Evolutionary conservation across 2,329 filamentous ascomycete genomes (phyloP).

Genomic region (Orbilia ellipsospora): DNA sequence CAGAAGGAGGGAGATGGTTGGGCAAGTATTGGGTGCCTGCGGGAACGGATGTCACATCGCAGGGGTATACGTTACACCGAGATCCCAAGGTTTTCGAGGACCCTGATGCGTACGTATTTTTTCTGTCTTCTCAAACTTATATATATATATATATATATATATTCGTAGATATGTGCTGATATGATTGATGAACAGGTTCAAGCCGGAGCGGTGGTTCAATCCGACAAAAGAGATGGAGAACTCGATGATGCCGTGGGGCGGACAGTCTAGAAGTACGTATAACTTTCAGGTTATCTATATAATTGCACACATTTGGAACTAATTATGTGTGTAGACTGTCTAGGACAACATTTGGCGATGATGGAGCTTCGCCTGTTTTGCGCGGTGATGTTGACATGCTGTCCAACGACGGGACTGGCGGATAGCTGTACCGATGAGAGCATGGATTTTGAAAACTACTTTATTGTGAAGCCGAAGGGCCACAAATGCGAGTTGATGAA

Average conservation of each 20-base stretch:
- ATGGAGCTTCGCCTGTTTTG: conserved; percentile 31
- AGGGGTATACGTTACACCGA: conserved; percentile 29
- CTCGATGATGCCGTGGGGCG: conserved; percentile 15
- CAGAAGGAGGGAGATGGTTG: conserved; percentile 23
- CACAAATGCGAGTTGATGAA: conserved; percentile 36
- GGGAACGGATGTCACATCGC: conserved; percentile 27
- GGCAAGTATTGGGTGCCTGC: conserved; percentile 27
- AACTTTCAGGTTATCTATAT: conserved; percentile 4
- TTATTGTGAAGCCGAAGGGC: conserved; percentile 28
- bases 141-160: too few relatives aligned
- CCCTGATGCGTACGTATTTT: conserved; percentile 19
- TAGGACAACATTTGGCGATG: conserved; percentile 33
- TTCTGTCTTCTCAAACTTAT: not conserved
- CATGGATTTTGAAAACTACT: conserved; percentile 44
- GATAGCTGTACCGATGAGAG: conserved; percentile 34
- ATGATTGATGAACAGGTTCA: conserved; percentile 21
- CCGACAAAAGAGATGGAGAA: conserved; percentile 37
- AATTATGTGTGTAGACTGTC: conserved; percentile 14
- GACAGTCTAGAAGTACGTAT: conserved; percentile 25
- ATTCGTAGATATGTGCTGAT: not conserved
- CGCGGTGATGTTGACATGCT: conserved; percentile 16
- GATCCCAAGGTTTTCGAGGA: conserved; percentile 31
- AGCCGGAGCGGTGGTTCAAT: conserved; percentile 43
- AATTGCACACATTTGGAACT: not conserved
- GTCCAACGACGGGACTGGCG: conserved; percentile 15